Evolutionary conservation across 1,139 yeast species (phyloP).

Genomic region (Pichia sp.): DNA sequence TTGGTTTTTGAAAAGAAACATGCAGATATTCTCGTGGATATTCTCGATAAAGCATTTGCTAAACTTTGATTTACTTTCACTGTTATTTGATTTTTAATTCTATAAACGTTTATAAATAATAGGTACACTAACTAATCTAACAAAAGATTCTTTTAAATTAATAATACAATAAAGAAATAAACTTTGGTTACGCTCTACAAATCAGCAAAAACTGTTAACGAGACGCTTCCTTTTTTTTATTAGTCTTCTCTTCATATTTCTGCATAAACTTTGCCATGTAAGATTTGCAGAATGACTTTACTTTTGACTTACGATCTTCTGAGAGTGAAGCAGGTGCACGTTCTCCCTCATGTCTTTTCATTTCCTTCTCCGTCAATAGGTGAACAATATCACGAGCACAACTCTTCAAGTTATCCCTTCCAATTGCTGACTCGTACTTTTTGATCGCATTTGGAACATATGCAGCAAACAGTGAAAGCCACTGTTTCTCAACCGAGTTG

Average conservation of each 20-base stretch:
- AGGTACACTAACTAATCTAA: neutral
- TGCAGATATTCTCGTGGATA: conserved; percentile 51
- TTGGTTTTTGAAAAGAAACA: conserved; percentile 61
- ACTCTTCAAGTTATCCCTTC: conserved; percentile 64
- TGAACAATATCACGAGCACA: conserved; percentile 76
- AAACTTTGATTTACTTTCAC: too few species aligned
- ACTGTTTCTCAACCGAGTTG: conserved; percentile 30
- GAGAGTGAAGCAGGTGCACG: conserved; percentile 52
- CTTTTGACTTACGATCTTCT: conserved; percentile 57
- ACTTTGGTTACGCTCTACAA: too few species aligned
- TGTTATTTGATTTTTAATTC: too few species aligned
- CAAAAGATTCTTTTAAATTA: neutral
- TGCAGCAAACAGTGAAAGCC: conserved; percentile 62
- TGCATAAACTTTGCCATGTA: conserved; percentile 72
- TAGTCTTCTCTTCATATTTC: conserved; percentile 39
- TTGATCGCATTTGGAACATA: conserved; percentile 75
- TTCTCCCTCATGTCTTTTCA: conserved; percentile 32
- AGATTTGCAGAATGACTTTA: conserved; percentile 52
- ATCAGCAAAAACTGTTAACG: too few species aligned
- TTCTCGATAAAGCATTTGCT: conserved; percentile 17
- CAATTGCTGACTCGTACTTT: conserved; percentile 57
- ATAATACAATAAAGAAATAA: neutral
- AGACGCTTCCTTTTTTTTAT: too few species aligned
- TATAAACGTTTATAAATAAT: neutral
- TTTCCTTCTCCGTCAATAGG: conserved; percentile 56